A percentile compares a stretch with the other conserved stretches of the same genome.
These are phyloP conservation scores for Chaetomium olivaceum DNA, from an alignment of 2,329 filamentous ascomycete species.

Conservation along the genomic window DNA sequence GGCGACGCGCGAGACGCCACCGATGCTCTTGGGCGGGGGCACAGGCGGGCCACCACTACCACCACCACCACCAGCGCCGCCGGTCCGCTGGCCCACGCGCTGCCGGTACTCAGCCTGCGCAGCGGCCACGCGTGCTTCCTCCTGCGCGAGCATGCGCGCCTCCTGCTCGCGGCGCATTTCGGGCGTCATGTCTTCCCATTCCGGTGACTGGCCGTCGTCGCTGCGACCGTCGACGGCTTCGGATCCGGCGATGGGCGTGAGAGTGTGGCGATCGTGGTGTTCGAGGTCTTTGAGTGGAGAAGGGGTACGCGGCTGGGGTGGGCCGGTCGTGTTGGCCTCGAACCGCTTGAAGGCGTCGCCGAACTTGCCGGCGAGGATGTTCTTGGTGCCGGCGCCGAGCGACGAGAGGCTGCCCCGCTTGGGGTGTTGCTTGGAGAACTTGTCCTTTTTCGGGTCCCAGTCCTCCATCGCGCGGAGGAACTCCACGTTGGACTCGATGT, in stretches of 20 bases:
- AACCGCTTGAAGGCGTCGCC: constrained; percentile 93
- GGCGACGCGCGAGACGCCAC: constrained; percentile 66
- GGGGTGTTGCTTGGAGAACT: constrained; percentile 57
- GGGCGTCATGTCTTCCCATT: constrained; percentile 70
- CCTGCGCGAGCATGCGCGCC: constrained; percentile 74
- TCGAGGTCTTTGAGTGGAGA: constrained; percentile 53
- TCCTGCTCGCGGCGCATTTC: constrained; percentile 91
- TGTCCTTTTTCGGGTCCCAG: constrained; percentile 56
- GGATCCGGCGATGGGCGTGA: constrained; percentile 74
- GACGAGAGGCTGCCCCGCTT: constrained; percentile 76
- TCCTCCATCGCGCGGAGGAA: constrained; percentile 78
- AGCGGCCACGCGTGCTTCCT: constrained; percentile 85
- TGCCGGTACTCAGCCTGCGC: constrained; percentile 87
- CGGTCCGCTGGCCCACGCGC: constrained; percentile 61
- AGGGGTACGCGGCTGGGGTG: constrained; percentile 44
- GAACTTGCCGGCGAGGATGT: constrained; percentile 82
- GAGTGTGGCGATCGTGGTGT: constrained; percentile 50
- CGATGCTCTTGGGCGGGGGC: constrained; percentile 56
- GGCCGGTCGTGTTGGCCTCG: constrained; percentile 54
- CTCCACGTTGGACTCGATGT: constrained; percentile 77
- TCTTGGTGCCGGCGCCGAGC: constrained; percentile 69
- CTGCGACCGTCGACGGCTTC: constrained; percentile 69
- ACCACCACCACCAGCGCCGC: constrained; percentile 33
- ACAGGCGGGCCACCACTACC: constrained; percentile 40
- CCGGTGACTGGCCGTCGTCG: constrained; percentile 64